phyloP scores from a whole-genome alignment of 805 yeast genomes.

The Yamadazyma ubonensis region DNA sequence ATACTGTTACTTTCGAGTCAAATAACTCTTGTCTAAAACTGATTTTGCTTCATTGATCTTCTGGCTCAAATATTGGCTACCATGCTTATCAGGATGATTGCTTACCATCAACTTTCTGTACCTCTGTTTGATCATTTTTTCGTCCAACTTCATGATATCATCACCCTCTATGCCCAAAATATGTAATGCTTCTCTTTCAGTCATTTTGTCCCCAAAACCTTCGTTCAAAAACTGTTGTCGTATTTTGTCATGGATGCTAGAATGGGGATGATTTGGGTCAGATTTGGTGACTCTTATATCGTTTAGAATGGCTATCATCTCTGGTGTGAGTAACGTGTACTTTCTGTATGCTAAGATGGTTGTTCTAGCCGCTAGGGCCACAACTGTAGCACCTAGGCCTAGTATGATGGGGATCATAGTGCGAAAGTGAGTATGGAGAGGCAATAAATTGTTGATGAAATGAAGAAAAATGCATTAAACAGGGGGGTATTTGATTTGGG shows the following conservation, averaged over 20 bases:
- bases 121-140: conserved; percentile 29
- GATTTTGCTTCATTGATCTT: conserved; percentile 46
- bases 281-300: conserved; percentile 21
- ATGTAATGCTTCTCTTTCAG: conserved; percentile 43
- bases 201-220: conserved; percentile 38
- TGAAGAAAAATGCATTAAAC: neutral
- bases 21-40: conserved; percentile 38
- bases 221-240: conserved; percentile 29
- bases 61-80: conserved; percentile 41
- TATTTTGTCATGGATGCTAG: conserved; percentile 11
- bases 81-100: conserved; percentile 45
- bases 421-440: neutral
- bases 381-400: conserved; percentile 54
- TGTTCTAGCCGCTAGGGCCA: conserved; percentile 46
- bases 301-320: conserved; percentile 36
- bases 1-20: conserved; percentile 14
- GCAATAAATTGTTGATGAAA: no score
- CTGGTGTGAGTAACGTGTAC: conserved; percentile 30
- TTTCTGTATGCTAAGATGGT: conserved; percentile 30
- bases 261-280: conserved; percentile 12
- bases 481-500: neutral
- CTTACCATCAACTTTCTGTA: conserved; percentile 39
- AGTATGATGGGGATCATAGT: conserved; percentile 50
- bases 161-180: conserved; percentile 42
- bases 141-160: conserved; percentile 40